A percentile compares a stretch with the other conserved stretches of the same genome.
phyloP scores from a whole-genome alignment of 2,329 filamentous ascomycete genomes.

The Talaromyces amestolkiae region DNA sequence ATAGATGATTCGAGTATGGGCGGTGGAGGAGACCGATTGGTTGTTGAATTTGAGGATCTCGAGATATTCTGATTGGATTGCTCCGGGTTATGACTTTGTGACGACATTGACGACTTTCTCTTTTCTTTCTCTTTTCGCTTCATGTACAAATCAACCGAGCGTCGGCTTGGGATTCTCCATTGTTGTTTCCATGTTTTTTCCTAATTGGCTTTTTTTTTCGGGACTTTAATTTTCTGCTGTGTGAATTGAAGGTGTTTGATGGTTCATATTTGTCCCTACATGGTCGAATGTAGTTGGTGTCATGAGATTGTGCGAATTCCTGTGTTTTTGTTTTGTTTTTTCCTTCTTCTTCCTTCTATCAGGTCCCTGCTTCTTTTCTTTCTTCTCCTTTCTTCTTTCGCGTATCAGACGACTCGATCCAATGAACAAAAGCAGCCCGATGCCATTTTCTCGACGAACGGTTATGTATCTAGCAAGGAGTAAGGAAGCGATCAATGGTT shows the following conservation, averaged over 20 bases:
- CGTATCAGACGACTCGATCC: background rate
- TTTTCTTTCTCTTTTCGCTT: constrained; percentile 17
- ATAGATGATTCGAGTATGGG: constrained; percentile 22
- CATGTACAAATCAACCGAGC: constrained; percentile 13
- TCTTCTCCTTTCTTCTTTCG: background rate
- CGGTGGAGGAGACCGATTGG: constrained; percentile 38
- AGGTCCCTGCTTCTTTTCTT: background rate
- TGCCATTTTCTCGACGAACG: background rate
- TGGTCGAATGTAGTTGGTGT: background rate
- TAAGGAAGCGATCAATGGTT: background rate
- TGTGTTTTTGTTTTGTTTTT: background rate
- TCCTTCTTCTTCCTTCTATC: background rate
- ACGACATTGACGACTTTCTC: constrained; percentile 17
- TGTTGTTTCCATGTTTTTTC: constrained; percentile 1
- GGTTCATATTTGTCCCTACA: background rate
- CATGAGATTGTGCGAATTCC: background rate
- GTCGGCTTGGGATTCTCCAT: background rate
- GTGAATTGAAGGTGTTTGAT: background rate
- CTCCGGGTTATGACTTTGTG: constrained; percentile 2
- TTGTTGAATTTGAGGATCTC: constrained; percentile 52
- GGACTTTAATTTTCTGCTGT: background rate
- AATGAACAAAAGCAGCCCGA: background rate
- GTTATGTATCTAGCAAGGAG: background rate
- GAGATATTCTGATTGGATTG: constrained; percentile 45
- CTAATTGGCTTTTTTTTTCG: background rate